Base-by-base conservation (phyloP, 2,329 filamentous ascomycete species). In the Fonsecaea erecta region DNA sequence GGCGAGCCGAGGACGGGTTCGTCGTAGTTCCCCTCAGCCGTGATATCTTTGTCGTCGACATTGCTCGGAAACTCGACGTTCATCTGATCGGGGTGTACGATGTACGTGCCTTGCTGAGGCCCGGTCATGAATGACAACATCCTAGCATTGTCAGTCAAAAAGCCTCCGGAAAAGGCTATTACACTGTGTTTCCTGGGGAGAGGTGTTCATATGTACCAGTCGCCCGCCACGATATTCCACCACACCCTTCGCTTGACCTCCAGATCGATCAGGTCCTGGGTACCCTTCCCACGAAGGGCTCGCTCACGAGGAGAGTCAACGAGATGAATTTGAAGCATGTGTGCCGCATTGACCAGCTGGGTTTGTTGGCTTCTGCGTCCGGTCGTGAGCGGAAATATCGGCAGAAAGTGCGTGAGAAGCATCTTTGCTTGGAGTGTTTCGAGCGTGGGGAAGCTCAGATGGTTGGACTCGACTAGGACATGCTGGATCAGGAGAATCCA, bases 11-110 rank as follows among this genome's bases (percentile, higher is more conserved):
- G 43, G 43, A 51, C 43, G 6, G 43, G 43, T 51, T 51, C 18
- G 43, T 26, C 43, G 14, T 51, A n/a, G 43, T 7, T 51, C 43
- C 43, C 43, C 8, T 51, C 24, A 12, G 43, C 43, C 43, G 43
- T 26, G 12, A 51, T 51, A 16, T 51, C 43, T 14, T 51, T 51
- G 24, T 51, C 43, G 43, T 51, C 43, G 43, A 51, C 14, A n/a
- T 51, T 51, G 14, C 43, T 51, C 43, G 43, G 43, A n/a, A 51
- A 51, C 43, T 51, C 43, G 43, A 51, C 43, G 11, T 51, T 51
- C 43, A 51, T 51, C 14, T 51, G 43, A 26, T 51, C 43, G 18
- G 43, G 43, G 24, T 51, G 43, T 9, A 51, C 18, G 4, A 51
- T 51, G 43, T 51, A 51, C 8, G 43, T 51, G 43, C 43, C 43